phyloP scores from a whole-genome alignment of 1,284 basidiomycete genomes.

The Pseudozyma thailandica region DNA sequence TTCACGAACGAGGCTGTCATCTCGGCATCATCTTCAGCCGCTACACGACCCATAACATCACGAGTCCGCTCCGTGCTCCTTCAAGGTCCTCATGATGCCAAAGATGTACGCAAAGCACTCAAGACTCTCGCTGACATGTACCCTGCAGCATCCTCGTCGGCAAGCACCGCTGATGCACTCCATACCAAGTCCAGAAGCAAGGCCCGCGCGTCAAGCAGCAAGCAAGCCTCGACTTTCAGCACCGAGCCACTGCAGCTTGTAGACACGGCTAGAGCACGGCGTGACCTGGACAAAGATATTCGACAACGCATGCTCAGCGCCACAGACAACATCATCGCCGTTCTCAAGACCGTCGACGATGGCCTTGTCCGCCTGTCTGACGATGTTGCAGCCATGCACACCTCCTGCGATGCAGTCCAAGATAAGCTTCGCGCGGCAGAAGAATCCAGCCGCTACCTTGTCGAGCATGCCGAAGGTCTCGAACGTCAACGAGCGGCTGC shows the following conservation, averaged over 20 bases:
- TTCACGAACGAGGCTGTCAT: neutral
- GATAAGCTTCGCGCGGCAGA: slow-evolving; percentile 20
- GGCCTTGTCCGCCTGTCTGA: slow-evolving; percentile 66
- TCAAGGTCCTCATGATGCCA: slow-evolving; percentile 20
- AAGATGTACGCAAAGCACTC: slow-evolving; percentile 21
- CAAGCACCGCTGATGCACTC: neutral
- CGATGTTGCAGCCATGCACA: slow-evolving; percentile 34
- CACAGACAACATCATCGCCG: slow-evolving; percentile 81
- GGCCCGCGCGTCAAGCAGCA: neutral
- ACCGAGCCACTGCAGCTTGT: slow-evolving; percentile 11
- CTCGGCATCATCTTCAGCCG: slow-evolving; percentile 6
- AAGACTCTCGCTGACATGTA: slow-evolving; percentile 41
- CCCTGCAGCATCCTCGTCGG: slow-evolving; percentile 4
- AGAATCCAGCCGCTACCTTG: slow-evolving; percentile 42
- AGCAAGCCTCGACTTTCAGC: neutral
- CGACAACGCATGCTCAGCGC: slow-evolving; percentile 82
- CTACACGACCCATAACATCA: slow-evolving; percentile 25
- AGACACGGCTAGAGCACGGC: slow-evolving; percentile 74
- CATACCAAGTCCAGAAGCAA: slow-evolving; percentile 1
- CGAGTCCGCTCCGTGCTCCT: slow-evolving; percentile 36
- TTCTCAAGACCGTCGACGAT: slow-evolving; percentile 86
- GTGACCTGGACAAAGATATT: slow-evolving; percentile 82
- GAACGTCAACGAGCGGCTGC: slow-evolving; percentile 29
- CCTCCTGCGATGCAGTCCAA: slow-evolving; percentile 39
- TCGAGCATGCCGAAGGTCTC: slow-evolving; percentile 47